Evolutionary conservation across 331 rosid species (phyloP).

Genomic region (Stylosanthes scabra): DNA sequence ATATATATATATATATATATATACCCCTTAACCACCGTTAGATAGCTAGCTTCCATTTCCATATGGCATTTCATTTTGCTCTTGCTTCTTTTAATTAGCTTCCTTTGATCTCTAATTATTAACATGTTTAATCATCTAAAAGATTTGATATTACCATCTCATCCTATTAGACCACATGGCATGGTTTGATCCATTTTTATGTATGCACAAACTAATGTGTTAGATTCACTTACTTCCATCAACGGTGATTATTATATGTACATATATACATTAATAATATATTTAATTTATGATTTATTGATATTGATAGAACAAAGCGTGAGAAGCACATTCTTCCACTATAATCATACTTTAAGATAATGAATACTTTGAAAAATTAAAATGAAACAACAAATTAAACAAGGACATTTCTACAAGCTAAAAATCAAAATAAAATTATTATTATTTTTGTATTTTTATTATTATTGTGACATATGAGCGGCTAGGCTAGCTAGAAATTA

Average conservation of each 20-base stretch:
- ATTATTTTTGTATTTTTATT: constrained; percentile 7
- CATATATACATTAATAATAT: not conserved
- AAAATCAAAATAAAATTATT: not conserved
- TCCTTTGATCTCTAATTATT: not conserved
- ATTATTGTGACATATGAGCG: constrained; percentile 34
- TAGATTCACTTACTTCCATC: too few species aligned
- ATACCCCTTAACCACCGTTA: constrained; percentile 28
- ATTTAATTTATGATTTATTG: not conserved
- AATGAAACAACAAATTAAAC: not conserved
- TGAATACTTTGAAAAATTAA: not conserved
- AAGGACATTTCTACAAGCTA: not conserved
- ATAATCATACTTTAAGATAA: not conserved
- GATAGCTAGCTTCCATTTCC: not conserved
- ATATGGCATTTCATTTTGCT: constrained; percentile 9
- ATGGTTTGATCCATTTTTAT: not conserved
- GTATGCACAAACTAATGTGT: not conserved
- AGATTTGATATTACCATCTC: too few species aligned
- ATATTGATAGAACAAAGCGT: constrained; percentile 10
- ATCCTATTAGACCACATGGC: not conserved
- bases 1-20: too few species aligned
- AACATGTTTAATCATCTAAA: constrained; percentile 2
- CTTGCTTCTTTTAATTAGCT: not conserved
- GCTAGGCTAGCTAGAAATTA: constrained; percentile 1
- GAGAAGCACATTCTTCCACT: constrained; percentile 7
- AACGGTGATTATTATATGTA: too few species aligned